Base-by-base conservation (phyloP, 2,329 filamentous ascomycete genomes). In the Ceratocystiopsis sp. region DNA sequence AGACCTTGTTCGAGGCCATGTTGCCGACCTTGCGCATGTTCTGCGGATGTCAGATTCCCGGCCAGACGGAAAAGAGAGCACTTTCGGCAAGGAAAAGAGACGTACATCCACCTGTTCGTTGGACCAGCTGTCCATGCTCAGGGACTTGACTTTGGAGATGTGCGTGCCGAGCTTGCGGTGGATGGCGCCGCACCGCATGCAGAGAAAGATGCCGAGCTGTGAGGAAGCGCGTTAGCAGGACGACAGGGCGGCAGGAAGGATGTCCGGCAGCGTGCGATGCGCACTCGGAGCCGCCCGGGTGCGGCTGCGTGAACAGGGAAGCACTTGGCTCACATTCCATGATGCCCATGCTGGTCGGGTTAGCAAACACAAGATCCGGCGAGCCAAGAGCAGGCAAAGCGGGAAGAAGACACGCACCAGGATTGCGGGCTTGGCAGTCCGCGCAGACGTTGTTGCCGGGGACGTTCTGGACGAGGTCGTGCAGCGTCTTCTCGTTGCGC, bases 71-170 rank as follows among this genome's bases (percentile, higher is more conserved):
- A 6, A 9, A 34, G 19, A 34, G 19, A 16, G 29, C 10, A 29
- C 25, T 29, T 29, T 29, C 5, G 5, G 10, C 6, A 29, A 29
- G 38, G 9, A 29, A 29, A 11, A 8, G 5, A 29, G 21, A 62
- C 74, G 63, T 67, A 94, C 87, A 64, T 98, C 91, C 50, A 98
- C 87, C 64, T 98, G 91, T 48, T 96, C 91, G 55, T 80, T 80
- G 40, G 83, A 78, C 91, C 91, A 98, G 52, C 81, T 91, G 63
- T 98, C 91, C 87, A 98, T 96, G 61, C 83, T 96, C 64, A 98
- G 63, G 35, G 87, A 96, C 63, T 98, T 98, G 67, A 98, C 86
- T 61, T 98, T 98, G 51, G 87, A 95, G 49, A 98, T 85, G 61
- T 98, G 91, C 36, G 91, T 96, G 48, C 91, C 91, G 55, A 98